Conservation (phyloP, 2,329 filamentous ascomycete species). For the Epichloe coenophiala region DNA sequence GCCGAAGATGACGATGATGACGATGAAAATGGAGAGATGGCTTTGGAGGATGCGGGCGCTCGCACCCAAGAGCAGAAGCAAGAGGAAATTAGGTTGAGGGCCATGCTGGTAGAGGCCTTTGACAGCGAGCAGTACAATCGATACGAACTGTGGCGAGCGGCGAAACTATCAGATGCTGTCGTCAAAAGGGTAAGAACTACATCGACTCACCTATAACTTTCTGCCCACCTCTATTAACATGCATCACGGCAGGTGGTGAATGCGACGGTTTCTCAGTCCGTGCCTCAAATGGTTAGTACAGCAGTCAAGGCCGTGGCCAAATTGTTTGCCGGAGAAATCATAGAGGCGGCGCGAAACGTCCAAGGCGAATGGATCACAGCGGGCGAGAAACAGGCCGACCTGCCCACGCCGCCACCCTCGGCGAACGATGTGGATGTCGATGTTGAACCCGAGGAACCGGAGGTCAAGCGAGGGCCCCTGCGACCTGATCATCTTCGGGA, state of each 20-base stretch:
- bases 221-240: background rate
- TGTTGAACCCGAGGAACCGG: constrained; percentile 13
- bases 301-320: constrained; percentile 68
- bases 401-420: constrained; percentile 29
- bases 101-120: constrained; percentile 51
- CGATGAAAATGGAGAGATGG: constrained; percentile 41
- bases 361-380: constrained; percentile 58
- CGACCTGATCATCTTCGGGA: constrained; percentile 64
- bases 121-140: constrained; percentile 53
- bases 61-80: constrained; percentile 55
- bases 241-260: constrained; percentile 48
- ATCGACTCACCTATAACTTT: background rate
- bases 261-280: constrained; percentile 67
- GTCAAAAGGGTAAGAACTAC: constrained; percentile 46
- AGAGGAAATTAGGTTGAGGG: constrained; percentile 42
- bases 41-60: constrained; percentile 44
- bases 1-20: constrained; percentile 45
- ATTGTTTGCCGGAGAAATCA: constrained; percentile 62
- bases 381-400: constrained; percentile 43
- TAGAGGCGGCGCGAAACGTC: constrained; percentile 56
- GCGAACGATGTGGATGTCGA: constrained; percentile 19
- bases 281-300: constrained; percentile 57
- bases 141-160: constrained; percentile 57
- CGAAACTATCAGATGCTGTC: constrained; percentile 53
- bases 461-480: constrained; percentile 39